Evolutionary conservation across 345 rosid genomes (phyloP).

Genomic region (Microthlaspi erraticum): DNA sequence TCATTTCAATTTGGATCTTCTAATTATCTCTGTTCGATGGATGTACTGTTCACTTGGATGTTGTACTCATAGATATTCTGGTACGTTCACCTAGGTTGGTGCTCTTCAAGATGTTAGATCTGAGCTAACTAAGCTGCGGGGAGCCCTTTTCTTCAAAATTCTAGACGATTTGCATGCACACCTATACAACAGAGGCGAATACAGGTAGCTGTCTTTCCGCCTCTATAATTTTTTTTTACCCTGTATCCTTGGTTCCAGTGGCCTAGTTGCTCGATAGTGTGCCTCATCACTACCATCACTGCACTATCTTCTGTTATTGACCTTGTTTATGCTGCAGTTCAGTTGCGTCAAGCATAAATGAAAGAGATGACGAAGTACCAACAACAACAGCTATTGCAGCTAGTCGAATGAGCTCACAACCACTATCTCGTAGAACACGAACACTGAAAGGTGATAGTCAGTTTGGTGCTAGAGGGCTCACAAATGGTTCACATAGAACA

Average conservation of each 20-base stretch:
- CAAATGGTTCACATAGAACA: constrained; percentile 71
- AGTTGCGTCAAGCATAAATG: constrained; percentile 72
- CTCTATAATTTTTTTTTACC: constrained; percentile 22
- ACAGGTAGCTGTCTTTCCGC: constrained; percentile 59
- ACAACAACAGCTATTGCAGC: constrained; percentile 77
- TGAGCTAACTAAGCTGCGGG: constrained; percentile 88
- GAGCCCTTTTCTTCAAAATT: constrained; percentile 80
- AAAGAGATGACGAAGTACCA: constrained; percentile 89
- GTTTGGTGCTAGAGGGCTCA: constrained; percentile 59
- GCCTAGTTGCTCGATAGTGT: constrained; percentile 25
- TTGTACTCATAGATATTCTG: constrained; percentile 36
- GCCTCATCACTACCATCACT: constrained; percentile 23
- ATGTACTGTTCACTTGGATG: constrained; percentile 32
- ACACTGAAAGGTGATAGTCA: constrained; percentile 77
- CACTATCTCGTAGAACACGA: constrained; percentile 93
- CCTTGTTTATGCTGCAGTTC: constrained; percentile 68
- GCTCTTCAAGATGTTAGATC: constrained; percentile 99
- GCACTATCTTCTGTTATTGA: constrained; percentile 42
- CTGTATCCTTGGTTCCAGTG: constrained; percentile 16
- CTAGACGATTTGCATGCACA: constrained; percentile 97
- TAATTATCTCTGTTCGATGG: constrained; percentile 9
- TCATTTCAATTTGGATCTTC: constrained; percentile 19
- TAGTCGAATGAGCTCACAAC: constrained; percentile 69
- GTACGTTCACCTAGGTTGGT: constrained; percentile 70
- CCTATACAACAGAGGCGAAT: constrained; percentile 95